A percentile compares a stretch with the other conserved stretches of the same genome.
phyloP scores from a whole-genome alignment of 2,329 filamentous ascomycete species.

The Epichloe sylvatica region DNA sequence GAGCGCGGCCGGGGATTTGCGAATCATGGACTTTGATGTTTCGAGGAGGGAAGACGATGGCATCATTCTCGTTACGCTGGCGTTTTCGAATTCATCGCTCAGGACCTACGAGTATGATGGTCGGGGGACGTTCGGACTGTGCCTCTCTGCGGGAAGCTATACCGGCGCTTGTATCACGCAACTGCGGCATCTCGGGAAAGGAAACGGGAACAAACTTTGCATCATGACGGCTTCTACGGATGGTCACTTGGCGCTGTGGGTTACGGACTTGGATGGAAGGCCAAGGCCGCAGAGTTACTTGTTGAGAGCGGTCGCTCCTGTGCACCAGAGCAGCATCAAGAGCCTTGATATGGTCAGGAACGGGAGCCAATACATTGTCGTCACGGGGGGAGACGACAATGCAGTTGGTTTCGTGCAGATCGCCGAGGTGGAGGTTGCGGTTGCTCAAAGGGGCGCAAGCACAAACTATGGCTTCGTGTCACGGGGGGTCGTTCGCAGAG shows the following conservation, averaged over 20 bases:
- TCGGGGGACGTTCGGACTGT: conserved; percentile 28
- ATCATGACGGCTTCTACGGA: conserved; percentile 68
- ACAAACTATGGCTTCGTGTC: conserved; percentile 11
- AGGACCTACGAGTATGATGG: conserved; percentile 42
- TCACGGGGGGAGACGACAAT: conserved; percentile 88
- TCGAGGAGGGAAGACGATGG: conserved; percentile 10
- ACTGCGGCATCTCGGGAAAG: conserved; percentile 26
- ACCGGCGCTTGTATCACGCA: conserved; percentile 67
- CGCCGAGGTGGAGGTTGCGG: conserved; percentile 7
- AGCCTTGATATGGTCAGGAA: conserved; percentile 31
- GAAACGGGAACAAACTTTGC: conserved; percentile 13
- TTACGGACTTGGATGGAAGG: conserved; percentile 8
- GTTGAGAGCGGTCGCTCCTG: conserved; percentile 22
- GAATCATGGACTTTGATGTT: conserved; percentile 69
- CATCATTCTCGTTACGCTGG: conserved; percentile 43
- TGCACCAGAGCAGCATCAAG: conserved; percentile 79
- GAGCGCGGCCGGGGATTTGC: conserved; percentile 47
- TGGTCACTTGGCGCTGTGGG: conserved; percentile 44
- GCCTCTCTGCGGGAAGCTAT: conserved; percentile 41
- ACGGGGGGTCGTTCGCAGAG: conserved; percentile 25
- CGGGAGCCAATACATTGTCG: conserved; percentile 32
- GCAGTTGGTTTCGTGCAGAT: conserved; percentile 46
- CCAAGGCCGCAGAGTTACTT: conserved; percentile 9
- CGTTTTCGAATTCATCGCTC: conserved; percentile 71
- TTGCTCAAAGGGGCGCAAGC: neutral